phyloP scores from a whole-genome alignment of 202 grass and related monocot genomes.

The Brachypodium distachyon region DNA sequence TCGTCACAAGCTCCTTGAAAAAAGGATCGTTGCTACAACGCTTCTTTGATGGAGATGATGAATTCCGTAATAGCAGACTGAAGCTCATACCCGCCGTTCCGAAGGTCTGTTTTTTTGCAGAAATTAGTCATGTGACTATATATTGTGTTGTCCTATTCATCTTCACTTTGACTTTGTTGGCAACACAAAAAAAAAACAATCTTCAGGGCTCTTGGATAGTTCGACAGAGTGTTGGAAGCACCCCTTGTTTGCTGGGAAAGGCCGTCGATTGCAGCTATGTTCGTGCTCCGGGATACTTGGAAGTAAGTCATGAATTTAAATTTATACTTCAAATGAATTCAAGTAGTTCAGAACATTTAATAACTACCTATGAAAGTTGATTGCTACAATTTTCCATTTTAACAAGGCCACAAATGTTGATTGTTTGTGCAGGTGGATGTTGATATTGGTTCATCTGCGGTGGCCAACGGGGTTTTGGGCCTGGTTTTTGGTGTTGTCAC shows the following conservation, averaged over 20 bases:
- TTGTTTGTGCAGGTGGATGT: conserved; percentile 60
- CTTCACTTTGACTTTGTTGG: not conserved
- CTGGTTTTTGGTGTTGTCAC: conserved; percentile 82
- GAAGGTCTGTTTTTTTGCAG: conserved; percentile 38
- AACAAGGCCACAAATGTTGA: not conserved
- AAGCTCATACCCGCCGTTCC: conserved; percentile 90
- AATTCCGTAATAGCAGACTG: conserved; percentile 87
- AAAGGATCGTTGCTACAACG: conserved; percentile 83
- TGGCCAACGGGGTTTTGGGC: conserved; percentile 90
- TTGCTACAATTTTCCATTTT: not conserved
- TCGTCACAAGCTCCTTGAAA: conserved; percentile 45
- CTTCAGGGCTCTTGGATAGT: conserved; percentile 96
- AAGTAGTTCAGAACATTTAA: not conserved
- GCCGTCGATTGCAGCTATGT: conserved; percentile 85
- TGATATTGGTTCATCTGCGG: conserved; percentile 90
- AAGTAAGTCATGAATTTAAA: conserved; percentile 43
- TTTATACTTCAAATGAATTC: not conserved
- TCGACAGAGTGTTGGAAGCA: conserved; percentile 85
- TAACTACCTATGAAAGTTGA: not conserved
- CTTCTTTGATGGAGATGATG: conserved; percentile 89
- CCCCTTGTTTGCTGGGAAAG: conserved; percentile 85
- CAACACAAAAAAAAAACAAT: not conserved
- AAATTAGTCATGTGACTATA: not conserved
- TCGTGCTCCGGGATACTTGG: conserved; percentile 58
- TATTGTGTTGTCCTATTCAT: not conserved